A percentile compares a stretch with the other conserved stretches of the same genome.
Conservation (phyloP, 2,329 filamentous ascomycete species). For the Sporothrix dimorphospora region DNA sequence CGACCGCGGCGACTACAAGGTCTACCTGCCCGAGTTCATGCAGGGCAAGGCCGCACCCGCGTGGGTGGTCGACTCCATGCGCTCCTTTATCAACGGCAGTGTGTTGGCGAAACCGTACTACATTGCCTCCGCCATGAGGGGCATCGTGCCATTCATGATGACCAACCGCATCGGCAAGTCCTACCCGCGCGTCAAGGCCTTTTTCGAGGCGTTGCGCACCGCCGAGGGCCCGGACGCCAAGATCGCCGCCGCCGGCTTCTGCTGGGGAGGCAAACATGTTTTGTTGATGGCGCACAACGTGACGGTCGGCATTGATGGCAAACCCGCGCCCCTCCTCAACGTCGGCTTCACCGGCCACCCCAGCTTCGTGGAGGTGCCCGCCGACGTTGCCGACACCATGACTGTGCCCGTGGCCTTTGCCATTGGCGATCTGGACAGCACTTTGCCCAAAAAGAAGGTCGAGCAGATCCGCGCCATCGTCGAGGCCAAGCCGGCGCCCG, state of each 20-base stretch:
- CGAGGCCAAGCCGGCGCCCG: slow-evolving; percentile 38
- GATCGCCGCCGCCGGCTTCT: slow-evolving; percentile 62
- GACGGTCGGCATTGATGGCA: slow-evolving; percentile 24
- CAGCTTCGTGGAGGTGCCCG: slow-evolving; percentile 50
- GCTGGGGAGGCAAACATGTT: slow-evolving; percentile 64
- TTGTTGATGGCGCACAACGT: slow-evolving; percentile 50
- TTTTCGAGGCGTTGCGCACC: slow-evolving; percentile 45
- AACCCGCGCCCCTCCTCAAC: slow-evolving; percentile 50
- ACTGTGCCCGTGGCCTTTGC: slow-evolving; percentile 51
- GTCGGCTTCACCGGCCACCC: slow-evolving; percentile 59
- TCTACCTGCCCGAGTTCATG: slow-evolving; percentile 63
- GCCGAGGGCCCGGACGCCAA: slow-evolving; percentile 39
- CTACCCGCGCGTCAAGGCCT: slow-evolving; percentile 43
- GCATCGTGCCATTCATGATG: slow-evolving; percentile 42
- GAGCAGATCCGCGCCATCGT: slow-evolving; percentile 43
- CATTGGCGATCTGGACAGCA: slow-evolving; percentile 50
- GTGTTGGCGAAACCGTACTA: slow-evolving; percentile 41
- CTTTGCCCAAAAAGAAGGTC: slow-evolving; percentile 42
- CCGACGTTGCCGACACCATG: slow-evolving; percentile 52
- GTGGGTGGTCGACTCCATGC: slow-evolving; percentile 40
- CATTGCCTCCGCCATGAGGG: slow-evolving; percentile 35
- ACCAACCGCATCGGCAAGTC: slow-evolving; percentile 40
- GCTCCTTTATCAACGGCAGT: slow-evolving; percentile 36
- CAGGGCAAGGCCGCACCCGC: slow-evolving; percentile 41
- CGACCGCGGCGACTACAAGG: slow-evolving; percentile 52